These are phyloP conservation scores for Micromonas commoda DNA, from an alignment of 139 green algal genomes.

Conservation along the genomic window DNA sequence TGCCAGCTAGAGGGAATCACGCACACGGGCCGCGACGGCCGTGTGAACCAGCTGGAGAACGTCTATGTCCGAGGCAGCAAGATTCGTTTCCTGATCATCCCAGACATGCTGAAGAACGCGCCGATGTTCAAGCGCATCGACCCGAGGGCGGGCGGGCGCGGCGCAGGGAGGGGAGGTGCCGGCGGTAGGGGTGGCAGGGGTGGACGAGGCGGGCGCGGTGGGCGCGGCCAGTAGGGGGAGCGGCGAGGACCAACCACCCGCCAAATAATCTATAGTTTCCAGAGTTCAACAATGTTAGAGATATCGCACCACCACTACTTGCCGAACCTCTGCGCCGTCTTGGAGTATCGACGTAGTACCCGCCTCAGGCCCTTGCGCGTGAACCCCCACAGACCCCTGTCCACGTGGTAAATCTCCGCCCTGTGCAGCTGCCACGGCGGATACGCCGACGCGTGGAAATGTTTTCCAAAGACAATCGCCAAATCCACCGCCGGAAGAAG, in stretches of 20 bases:
- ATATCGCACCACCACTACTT: no score
- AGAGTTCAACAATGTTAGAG: no score
- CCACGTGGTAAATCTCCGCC: constrained; percentile 1
- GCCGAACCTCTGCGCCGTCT: constrained; percentile 4
- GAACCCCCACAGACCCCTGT: background rate
- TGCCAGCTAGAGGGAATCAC: constrained; percentile 88
- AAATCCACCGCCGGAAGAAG: background rate
- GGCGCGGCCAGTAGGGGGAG: background rate
- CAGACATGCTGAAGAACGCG: constrained; percentile 99
- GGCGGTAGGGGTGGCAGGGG: background rate
- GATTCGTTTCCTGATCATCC: constrained; percentile 88
- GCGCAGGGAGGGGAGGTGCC: background rate
- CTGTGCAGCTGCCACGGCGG: constrained; percentile 7
- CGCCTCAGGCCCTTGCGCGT: background rate
- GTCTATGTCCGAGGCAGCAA: constrained; percentile 78
- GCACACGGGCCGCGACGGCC: constrained; percentile 52
- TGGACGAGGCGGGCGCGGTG: background rate
- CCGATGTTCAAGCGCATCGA: constrained; percentile 90
- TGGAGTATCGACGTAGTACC: background rate
- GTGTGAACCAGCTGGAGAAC: constrained; percentile 73
- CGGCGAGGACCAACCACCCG: no score
- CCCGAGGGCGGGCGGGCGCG: constrained; percentile 9
- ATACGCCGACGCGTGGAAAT: background rate
- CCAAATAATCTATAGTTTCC: no score
- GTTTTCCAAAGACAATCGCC: background rate